Evolutionary conservation across 2,329 filamentous ascomycete genomes (phyloP).

Genomic region (Fusarium circinatum): DNA sequence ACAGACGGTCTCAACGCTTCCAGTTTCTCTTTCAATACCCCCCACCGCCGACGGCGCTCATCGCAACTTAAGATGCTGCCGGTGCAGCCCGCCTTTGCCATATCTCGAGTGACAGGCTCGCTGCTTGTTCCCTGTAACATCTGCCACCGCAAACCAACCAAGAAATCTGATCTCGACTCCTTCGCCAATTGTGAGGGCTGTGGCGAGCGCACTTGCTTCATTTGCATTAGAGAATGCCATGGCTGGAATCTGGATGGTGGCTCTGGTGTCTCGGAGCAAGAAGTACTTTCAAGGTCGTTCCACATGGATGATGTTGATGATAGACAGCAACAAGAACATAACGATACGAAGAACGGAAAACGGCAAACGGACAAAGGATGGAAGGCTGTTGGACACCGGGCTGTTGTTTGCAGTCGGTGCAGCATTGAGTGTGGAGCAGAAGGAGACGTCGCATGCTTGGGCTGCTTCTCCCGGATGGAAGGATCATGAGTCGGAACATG

Average conservation of each 20-base stretch:
- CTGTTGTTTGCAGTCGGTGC: conserved; percentile 73
- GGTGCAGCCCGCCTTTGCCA: conserved; percentile 28
- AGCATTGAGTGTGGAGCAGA: conserved; percentile 72
- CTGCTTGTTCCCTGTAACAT: conserved; percentile 70
- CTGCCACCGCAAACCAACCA: conserved; percentile 72
- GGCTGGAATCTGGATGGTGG: conserved; percentile 53
- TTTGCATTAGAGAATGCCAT: conserved; percentile 74
- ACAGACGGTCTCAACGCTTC: conserved; percentile 25
- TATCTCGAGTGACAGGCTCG: conserved; percentile 24
- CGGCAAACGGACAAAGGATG: conserved; percentile 47
- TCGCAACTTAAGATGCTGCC: conserved; percentile 41
- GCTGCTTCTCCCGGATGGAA: conserved; percentile 64
- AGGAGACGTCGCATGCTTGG: conserved; percentile 73
- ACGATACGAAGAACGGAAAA: conserved; percentile 12
- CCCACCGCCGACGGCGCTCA: conserved; percentile 42
- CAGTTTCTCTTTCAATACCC: neutral
- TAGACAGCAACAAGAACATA: conserved; percentile 8
- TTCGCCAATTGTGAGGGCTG: conserved; percentile 73
- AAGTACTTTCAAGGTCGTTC: conserved; percentile 57
- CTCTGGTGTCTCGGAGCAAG: conserved; percentile 46
- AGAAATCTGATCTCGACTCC: conserved; percentile 72
- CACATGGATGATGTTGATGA: conserved; percentile 62
- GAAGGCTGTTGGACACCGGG: conserved; percentile 57
- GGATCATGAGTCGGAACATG: conserved; percentile 39
- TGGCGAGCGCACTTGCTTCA: conserved; percentile 70